Evolutionary conservation across 148 eudicot species (phyloP), one percentile per base, ranked within the genome.

Genomic region (Nepenthes mirabilis): DNA sequence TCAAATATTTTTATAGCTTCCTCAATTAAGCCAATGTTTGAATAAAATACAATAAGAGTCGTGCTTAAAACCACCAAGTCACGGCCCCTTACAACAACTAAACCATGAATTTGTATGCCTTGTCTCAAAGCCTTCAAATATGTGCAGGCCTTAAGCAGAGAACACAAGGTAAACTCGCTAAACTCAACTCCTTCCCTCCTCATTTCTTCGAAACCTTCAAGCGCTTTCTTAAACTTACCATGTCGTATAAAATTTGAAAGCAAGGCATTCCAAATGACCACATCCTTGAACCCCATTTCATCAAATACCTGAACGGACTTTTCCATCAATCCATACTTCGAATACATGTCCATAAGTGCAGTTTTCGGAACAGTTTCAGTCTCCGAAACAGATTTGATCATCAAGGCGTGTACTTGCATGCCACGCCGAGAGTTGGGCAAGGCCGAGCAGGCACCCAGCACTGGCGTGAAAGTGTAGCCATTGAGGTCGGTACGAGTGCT

Each of bases 201-300:
- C 80, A 76, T 72, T 14, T 45, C 57, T 36, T 33, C 43, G 55
- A 71, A 60, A 12, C 64, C 56, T 10, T 43, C 32, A 2, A 76
- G 14, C 5, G 70, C 76, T 61, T 58, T 72, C 32, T 43, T 32
- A 5, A 72, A 65, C 32, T 37, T 34, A 1, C 68, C 80, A 43
- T 68, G 66, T n/a, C 65, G 67, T n/a, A 76, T 32, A 61, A 64
- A 68, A 48, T 56, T 58, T 10, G 73, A 72, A 14, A 72, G 48
- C 76, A 74, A 65, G 34, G 74, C 57, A 37, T 72, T 72, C 80
- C 80, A 76, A 36, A 76, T 56, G 23, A 76, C 73, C n/a, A 72
- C 76, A 36, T 76, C 80, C 69, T 59, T 72, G 11, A 35, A 61
- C 52, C 61, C 64, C 63, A 76, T 72, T 48, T 68, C 76, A 45